Evolutionary conservation across 1,284 basidiomycete species (phyloP), one percentile per base, ranked within the genome.

Genomic region (Trichosporon ovoides): DNA sequence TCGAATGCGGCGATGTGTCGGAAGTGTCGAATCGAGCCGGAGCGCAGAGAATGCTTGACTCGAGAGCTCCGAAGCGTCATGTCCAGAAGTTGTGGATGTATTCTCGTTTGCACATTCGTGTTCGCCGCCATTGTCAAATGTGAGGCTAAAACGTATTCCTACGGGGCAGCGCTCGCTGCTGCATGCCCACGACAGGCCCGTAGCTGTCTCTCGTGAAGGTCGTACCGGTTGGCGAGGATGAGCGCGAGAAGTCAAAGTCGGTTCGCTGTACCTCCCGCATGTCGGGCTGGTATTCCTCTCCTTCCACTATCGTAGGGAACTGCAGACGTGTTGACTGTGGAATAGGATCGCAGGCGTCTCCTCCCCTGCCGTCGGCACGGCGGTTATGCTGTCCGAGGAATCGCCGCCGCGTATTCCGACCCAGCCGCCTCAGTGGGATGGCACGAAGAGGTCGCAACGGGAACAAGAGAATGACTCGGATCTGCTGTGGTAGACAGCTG

Each of bases 351-450:
- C 43, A 13, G 16, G 22, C 28, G 9, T 31, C 16, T 7, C 22
- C 22, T 10, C 24, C 43, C 22, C 28, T 22, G 43, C 24, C 43
- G 22, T 48, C 43, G 24, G n/a, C n/a, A 48, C 24, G 10, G 43
- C 43, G n/a, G 43, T 48, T 22, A 48, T 22, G 43, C 16, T 48
- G 43, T 31, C 43, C 43, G n/a, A 48, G 43, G 43, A 48, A 48
- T 7, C 43, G 43, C 43, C 43, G 43, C 24, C 43, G 22, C 10
- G 43, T 48, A 10, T 22, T 48, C 24, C 43, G 24, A 7, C 43
- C 43, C 22, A 48, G 16, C 7, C 43, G 43, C n/a, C 28, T 48
- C 28, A 48, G 24, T 24, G 43, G 43, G 3, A 48, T 48, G 14
- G 22, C 13, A 9, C 43, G 43, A 22, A 48, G 24, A 9, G 43